These are phyloP conservation scores for Hsuehochloa calcarea DNA, from an alignment of 176 grass and related monocot genomes.

Conservation along the genomic window DNA sequence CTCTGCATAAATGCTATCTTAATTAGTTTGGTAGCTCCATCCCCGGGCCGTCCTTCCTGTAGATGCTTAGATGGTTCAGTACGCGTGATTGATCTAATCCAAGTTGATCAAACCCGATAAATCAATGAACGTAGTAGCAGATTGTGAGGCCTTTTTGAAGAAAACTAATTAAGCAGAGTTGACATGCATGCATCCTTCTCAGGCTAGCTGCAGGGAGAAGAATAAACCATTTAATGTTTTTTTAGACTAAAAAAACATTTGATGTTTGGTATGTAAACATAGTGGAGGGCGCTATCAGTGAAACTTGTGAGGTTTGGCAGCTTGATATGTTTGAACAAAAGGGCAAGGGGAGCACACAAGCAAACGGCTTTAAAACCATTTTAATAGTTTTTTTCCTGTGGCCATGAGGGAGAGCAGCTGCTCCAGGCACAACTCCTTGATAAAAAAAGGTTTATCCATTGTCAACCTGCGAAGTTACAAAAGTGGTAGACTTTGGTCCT, in stretches of 20 bases:
- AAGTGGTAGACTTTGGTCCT: constrained; percentile 16
- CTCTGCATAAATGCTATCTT: not conserved
- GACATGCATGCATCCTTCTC: constrained; percentile 33
- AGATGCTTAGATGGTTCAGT: constrained; percentile 15
- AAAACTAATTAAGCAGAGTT: constrained; percentile 31
- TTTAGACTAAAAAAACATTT: not conserved
- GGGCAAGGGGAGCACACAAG: constrained; percentile 9
- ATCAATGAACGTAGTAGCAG: constrained; percentile 1
- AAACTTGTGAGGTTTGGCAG: constrained; percentile 55
- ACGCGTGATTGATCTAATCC: constrained; percentile 31
- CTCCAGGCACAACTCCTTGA: not conserved
- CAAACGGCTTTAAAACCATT: constrained; percentile 31
- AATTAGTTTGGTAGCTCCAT: constrained; percentile 43
- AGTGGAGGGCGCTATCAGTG: constrained; percentile 54
- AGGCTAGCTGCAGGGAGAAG: not conserved
- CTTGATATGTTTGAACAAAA: constrained; percentile 62
- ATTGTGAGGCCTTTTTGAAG: constrained; percentile 34
- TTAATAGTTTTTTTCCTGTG: not conserved
- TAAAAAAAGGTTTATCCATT: not conserved
- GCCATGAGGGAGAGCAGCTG: constrained; percentile 10
- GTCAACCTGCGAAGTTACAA: constrained; percentile 42
- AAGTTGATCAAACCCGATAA: constrained; percentile 18
- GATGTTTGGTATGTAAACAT: constrained; percentile 37
- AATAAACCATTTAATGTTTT: constrained; percentile 30
- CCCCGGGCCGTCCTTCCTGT: constrained; percentile 20